Evolutionary conservation across 495 filamentous ascomycete genomes (phyloP).

Genomic region (Apiosordaria backusii): DNA sequence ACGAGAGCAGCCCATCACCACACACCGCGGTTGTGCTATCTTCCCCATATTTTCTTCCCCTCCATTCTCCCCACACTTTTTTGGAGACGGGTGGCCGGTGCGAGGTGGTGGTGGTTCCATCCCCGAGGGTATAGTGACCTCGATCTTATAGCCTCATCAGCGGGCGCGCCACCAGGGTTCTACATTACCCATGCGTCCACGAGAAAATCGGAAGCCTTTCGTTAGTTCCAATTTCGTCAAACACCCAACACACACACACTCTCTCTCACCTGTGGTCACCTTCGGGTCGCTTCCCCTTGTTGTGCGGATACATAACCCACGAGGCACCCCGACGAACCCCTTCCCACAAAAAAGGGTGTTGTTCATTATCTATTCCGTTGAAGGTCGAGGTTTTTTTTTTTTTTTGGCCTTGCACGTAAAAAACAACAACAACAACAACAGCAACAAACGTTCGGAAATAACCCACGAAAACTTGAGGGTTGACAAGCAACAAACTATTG

Average conservation of each 20-base stretch:
- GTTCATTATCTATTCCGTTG: neutral
- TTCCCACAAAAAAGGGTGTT: slow-evolving; percentile 8
- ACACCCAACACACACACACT: neutral
- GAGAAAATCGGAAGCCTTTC: slow-evolving; percentile 14
- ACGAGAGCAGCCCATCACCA: slow-evolving; percentile 6
- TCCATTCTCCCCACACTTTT: slow-evolving; percentile 8
- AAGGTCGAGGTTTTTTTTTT: neutral
- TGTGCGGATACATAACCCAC: slow-evolving; percentile 30
- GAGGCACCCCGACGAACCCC: slow-evolving; percentile 13
- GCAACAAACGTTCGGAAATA: slow-evolving; percentile 6
- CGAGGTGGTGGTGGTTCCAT: slow-evolving; percentile 3
- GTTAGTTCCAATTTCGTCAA: slow-evolving; percentile 15
- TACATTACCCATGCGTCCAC: slow-evolving; percentile 18
- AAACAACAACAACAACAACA: neutral
- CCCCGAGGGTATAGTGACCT: slow-evolving; percentile 23
- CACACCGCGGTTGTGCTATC: neutral
- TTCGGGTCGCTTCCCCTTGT: slow-evolving; percentile 6
- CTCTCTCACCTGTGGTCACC: neutral
- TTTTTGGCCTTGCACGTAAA: neutral
- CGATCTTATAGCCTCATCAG: slow-evolving; percentile 25
- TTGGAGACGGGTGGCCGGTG: slow-evolving; percentile 13
- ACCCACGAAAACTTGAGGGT: neutral
- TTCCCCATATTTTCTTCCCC: slow-evolving; percentile 9
- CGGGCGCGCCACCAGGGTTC: slow-evolving; percentile 13
- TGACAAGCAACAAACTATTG: neutral